A percentile compares a stretch with the other conserved stretches of the same genome.
Evolutionary conservation across 257 asterid species (phyloP).

Genomic region (Nicotiana noctiflora): DNA sequence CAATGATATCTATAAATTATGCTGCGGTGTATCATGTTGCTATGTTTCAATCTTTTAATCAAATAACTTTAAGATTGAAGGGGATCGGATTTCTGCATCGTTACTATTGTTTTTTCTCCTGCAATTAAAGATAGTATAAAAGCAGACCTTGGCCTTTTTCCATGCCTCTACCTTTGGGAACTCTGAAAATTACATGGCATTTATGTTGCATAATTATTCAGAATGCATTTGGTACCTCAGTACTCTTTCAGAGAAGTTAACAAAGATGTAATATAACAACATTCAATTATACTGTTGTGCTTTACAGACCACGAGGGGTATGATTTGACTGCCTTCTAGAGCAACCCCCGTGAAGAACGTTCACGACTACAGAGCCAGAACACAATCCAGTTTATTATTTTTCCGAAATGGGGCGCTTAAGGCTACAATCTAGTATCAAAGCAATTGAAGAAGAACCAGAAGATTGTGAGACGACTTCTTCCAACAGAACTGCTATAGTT

Average conservation of each 20-base stretch:
- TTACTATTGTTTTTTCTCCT: not conserved
- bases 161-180: not conserved
- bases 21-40: not conserved
- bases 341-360: conserved; percentile 7
- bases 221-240: not conserved
- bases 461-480: conserved; percentile 59
- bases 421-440: conserved; percentile 74
- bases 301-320: conserved; percentile 20
- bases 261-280: not conserved
- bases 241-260: not conserved
- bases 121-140: not conserved
- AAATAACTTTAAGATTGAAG: not conserved
- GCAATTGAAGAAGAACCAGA: conserved; percentile 96
- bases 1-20: not conserved
- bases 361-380: conserved; percentile 14
- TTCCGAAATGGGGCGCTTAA: conserved; percentile 67
- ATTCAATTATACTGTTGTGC: conserved; percentile 6
- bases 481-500: conserved; percentile 60
- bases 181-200: not conserved
- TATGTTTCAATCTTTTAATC: not conserved
- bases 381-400: conserved; percentile 13
- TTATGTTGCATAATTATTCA: not conserved
- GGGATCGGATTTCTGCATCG: not conserved
- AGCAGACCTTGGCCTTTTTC: not conserved
- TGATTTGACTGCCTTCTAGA: conserved; percentile 21